These are phyloP conservation scores for Acacia melanoxylon DNA, from an alignment of 306 rosid species.

Conservation along the genomic window DNA sequence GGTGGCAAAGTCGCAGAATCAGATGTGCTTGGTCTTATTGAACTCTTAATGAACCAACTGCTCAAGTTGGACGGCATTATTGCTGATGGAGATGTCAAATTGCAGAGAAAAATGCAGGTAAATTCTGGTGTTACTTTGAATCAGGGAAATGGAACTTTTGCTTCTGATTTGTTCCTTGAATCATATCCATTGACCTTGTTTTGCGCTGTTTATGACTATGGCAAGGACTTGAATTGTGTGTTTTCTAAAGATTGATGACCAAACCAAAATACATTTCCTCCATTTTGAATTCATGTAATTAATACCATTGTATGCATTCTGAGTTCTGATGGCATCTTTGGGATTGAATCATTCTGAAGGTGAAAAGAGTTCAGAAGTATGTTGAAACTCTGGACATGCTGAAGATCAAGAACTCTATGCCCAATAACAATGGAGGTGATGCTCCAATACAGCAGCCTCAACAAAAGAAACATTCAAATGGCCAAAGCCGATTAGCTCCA, in stretches of 20 bases:
- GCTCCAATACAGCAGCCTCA: slow-evolving; percentile 37
- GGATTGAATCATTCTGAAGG: slow-evolving; percentile 47
- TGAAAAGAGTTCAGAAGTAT: slow-evolving; percentile 80
- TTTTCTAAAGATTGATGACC: background rate
- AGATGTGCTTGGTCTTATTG: slow-evolving; percentile 64
- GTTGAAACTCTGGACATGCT: slow-evolving; percentile 87
- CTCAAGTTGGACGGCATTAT: slow-evolving; percentile 72
- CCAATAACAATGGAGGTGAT: slow-evolving; percentile 42
- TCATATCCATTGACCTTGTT: background rate
- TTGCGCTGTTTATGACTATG: background rate
- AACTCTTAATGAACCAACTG: slow-evolving; percentile 83
- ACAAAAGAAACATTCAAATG: slow-evolving; percentile 42
- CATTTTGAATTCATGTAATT: background rate
- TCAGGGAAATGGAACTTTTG: background rate
- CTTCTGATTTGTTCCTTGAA: background rate
- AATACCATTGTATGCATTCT: background rate
- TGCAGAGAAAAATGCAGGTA: slow-evolving; percentile 96
- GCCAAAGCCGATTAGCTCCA: slow-evolving; percentile 42
- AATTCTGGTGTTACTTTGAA: background rate
- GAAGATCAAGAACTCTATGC: slow-evolving; percentile 65
- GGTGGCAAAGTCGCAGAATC: slow-evolving; percentile 80
- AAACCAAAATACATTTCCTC: background rate
- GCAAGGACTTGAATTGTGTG: background rate
- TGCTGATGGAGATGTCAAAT: slow-evolving; percentile 88
- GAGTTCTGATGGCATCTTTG: slow-evolving; percentile 31